Conservation (phyloP, 2,329 filamentous ascomycete genomes). For the Cryphonectria japonica region DNA sequence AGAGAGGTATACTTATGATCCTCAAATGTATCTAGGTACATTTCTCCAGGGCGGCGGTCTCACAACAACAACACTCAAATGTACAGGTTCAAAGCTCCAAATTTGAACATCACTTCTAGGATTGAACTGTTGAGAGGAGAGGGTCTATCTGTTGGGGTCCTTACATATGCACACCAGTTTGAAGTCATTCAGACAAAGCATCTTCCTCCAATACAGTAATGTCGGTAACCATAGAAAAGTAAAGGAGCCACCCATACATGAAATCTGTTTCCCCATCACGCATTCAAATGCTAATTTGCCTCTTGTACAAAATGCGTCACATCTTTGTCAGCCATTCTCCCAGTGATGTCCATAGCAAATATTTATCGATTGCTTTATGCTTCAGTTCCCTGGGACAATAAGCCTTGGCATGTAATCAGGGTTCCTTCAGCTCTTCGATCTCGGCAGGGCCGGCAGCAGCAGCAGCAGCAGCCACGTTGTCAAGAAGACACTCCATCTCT, state of each 20-base stretch:
- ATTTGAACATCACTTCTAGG: background rate
- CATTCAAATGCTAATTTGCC: background rate
- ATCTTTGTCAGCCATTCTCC: background rate
- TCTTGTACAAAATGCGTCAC: background rate
- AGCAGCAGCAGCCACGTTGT: background rate
- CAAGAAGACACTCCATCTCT: slow-evolving; percentile 22
- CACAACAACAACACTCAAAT: background rate
- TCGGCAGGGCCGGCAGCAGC: too few relatives aligned
- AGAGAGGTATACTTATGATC: background rate
- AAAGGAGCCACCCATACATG: background rate
- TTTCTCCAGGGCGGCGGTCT: background rate
- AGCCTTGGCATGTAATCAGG: background rate
- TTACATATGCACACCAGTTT: background rate
- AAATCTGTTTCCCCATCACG: background rate
- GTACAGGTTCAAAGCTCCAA: background rate
- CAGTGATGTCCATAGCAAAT: background rate
- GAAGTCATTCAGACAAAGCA: background rate
- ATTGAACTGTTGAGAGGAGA: background rate
- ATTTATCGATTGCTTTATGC: background rate
- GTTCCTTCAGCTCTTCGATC: background rate
- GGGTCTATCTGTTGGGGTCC: background rate
- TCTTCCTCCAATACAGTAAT: background rate
- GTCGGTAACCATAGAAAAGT: background rate
- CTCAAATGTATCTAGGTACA: background rate
- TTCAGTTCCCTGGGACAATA: background rate